Conservation (phyloP, 2,329 filamentous ascomycete genomes). For the Alternaria tenuissima region DNA sequence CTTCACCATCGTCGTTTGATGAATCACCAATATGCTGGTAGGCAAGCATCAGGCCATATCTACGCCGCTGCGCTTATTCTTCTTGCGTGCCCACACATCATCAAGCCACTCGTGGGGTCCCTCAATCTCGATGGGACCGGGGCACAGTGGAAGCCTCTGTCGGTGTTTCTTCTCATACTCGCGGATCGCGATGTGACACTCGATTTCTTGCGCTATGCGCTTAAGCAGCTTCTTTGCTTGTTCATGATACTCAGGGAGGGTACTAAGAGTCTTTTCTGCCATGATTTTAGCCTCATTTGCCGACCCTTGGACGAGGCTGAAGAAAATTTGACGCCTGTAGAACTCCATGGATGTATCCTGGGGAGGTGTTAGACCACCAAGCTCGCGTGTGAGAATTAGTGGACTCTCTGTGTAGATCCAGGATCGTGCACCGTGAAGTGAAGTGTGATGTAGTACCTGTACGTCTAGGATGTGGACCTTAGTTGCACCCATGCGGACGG, state of each 20-base stretch:
- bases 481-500: constrained; percentile 23
- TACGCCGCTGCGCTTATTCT: constrained; percentile 30
- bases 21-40: not conserved
- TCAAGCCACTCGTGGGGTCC: constrained; percentile 34
- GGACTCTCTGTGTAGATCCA: constrained; percentile 41
- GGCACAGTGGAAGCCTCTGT: constrained; percentile 35
- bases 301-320: constrained; percentile 20
- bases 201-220: constrained; percentile 31
- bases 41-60: constrained; percentile 3
- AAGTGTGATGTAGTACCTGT: constrained; percentile 33
- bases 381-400: constrained; percentile 28
- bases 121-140: constrained; percentile 33
- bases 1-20: not conserved
- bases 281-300: constrained; percentile 15
- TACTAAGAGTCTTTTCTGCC: constrained; percentile 14
- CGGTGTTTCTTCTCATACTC: constrained; percentile 35
- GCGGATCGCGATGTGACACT: constrained; percentile 26
- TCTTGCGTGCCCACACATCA: constrained; percentile 30
- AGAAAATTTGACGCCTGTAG: constrained; percentile 36
- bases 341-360: constrained; percentile 27
- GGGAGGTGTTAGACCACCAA: constrained; percentile 32
- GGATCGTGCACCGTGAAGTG: constrained; percentile 23
- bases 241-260: constrained; percentile 10
- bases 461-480: constrained; percentile 38
- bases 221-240: constrained; percentile 23